These are phyloP conservation scores for Claviceps citrina DNA, from an alignment of 2,329 filamentous ascomycete genomes.

Conservation along the genomic window DNA sequence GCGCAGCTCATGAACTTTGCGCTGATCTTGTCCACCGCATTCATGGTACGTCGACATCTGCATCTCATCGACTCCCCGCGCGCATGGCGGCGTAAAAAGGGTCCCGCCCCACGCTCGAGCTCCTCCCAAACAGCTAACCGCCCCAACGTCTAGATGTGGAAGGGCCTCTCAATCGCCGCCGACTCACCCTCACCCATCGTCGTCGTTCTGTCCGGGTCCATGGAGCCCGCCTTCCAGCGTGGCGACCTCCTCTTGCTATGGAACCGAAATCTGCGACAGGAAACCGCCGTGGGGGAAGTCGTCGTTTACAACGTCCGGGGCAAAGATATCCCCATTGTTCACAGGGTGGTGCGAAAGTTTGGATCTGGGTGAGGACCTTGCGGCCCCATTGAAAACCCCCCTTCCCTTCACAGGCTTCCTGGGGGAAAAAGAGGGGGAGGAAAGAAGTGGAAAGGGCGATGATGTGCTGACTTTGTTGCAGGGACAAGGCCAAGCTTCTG, in stretches of 20 bases:
- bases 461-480: constrained; percentile 14
- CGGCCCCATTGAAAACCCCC: too few species aligned
- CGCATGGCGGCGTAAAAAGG: too few species aligned
- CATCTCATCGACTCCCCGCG: too few species aligned
- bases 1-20: constrained; percentile 80
- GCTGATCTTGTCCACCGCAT: constrained; percentile 76
- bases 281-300: constrained; percentile 41
- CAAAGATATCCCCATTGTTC: constrained; percentile 96
- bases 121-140: too few species aligned
- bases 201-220: constrained; percentile 69
- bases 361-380: constrained; percentile 34
- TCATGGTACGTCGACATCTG: constrained; percentile 47
- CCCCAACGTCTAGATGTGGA: constrained; percentile 74
- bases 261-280: constrained; percentile 49
- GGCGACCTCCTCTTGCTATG: constrained; percentile 64
- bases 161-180: constrained; percentile 64
- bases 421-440: too few species aligned
- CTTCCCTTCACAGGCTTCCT: too few species aligned
- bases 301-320: constrained; percentile 65
- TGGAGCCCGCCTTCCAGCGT: constrained; percentile 71
- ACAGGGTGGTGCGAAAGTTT: constrained; percentile 69
- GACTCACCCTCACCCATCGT: constrained; percentile 67
- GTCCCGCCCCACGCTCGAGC: too few species aligned
- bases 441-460: too few species aligned
- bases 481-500: constrained; percentile 53